Base-by-base conservation (phyloP, 2,329 filamentous ascomycete genomes). In the Chrysosphaeria jannelii region DNA sequence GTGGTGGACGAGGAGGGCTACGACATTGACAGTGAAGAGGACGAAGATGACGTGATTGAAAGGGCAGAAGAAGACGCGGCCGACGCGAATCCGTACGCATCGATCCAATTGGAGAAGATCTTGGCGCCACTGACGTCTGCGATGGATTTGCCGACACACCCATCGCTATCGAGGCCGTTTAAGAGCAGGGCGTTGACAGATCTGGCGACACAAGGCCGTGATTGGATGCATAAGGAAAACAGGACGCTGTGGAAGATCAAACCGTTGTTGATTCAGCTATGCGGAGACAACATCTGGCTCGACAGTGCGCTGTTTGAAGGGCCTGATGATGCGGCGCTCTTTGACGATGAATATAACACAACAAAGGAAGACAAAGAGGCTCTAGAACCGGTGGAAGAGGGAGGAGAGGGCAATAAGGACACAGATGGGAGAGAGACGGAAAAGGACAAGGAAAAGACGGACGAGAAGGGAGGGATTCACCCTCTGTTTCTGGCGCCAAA, bases 1-100 rank as follows among this genome's bases (percentile, higher is more conserved):
- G 50, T 72, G 22, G 49, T 72, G 32, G 72, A 81, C 43, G 63
- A 74, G 21, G 71, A 81, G 34, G 72, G 72, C 30, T 76, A 71
- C 38, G 63, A 74, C 30, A 48, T 76, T 26, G 66, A 75, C 20
- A 68, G 61, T 37, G 63, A 67, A 29, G 67, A 75, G 28, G 65
- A 71, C 27, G 30, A 64, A 29, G 59, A 64, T 28, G 59, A 66
- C 20, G 55, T 53, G 27, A 41, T 61, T 12, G 53, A 55, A 30
- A 58, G 66, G 23, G 64, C 63, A 20, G 47, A 58, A 23, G 51
- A 59, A 21, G 46, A 56, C 4, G 62, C 63, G n/a, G 55, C 63
- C 17, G 64, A 72, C 31, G 53, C 67, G 23, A 66, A 85, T 34
- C 70, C 72, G 0, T 85, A 79, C 37, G 55, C 64, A 23, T 62